Base-by-base conservation (phyloP, 805 yeast genomes). In the Ogataea paradorogensis region DNA sequence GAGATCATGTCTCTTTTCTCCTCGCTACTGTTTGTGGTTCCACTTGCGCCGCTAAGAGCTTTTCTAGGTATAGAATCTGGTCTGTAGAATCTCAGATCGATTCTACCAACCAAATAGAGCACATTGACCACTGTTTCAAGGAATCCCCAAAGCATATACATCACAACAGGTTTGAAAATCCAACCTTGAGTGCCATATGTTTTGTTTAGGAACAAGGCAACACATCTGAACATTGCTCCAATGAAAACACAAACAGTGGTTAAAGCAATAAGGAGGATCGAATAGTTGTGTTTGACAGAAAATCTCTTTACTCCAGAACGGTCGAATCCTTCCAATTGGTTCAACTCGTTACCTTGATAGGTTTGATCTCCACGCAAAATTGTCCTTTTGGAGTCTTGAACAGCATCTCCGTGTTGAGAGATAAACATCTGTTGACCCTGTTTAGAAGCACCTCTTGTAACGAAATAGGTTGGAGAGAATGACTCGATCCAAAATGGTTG, bases 401-500 rank as follows among this genome's bases (percentile, higher is more conserved):
- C 33, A 16, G 51, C 52, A 14, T 38, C 38, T n/a, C 43, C 38
- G 36, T 48, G 51, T 23, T 35, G 41, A 18, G 40, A 23, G 11
- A 51, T 32, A 33, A 62, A 61, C n/a, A 51, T 14, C 3, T 31
- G 21, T 35, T 48, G 53, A 26, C 61, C 63, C 10, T 43, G 43
- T 15, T 63, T 63, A 7, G 72, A 65, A 1, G 87, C 78, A 36
- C 70, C 69, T 42, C 70, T 71, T 45, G 69, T 67, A 10, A 80
- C 82, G 61, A 70, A 84, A 60, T 84, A 84, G 35, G 67, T 62
- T 13, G 80, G 71, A 16, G 63, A 53, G 50, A 83, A 82, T 5
- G 78, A 71, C 57, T 80, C 79, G 53, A 84, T 79, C 93, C 93
- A 84, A 74, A 82, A 80, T 26, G 95, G 87, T 56, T 79, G 85